A percentile compares a stretch with the other conserved stretches of the same genome.
phyloP scores from a whole-genome alignment of 495 filamentous ascomycete species.

The Neurospora discreta region DNA sequence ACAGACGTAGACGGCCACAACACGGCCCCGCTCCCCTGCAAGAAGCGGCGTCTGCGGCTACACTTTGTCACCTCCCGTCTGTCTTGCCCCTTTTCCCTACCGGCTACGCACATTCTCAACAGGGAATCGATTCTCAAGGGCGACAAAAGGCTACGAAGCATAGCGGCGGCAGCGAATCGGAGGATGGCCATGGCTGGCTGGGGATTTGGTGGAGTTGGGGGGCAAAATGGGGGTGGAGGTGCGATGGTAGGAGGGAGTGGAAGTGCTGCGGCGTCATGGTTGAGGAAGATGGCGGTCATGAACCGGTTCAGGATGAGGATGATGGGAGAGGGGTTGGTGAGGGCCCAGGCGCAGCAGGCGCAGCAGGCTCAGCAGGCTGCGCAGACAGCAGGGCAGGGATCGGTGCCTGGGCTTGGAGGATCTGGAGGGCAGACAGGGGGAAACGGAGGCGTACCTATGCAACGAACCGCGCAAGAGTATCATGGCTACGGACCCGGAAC shows the following conservation, averaged over 20 bases:
- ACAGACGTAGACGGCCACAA: conserved; percentile 53
- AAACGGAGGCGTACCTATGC: not conserved
- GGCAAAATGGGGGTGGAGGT: not conserved
- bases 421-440: not conserved
- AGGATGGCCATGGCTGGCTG: conserved; percentile 7
- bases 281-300: conserved; percentile 21
- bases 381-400: not conserved
- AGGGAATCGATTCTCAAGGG: conserved; percentile 32
- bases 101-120: conserved; percentile 56
- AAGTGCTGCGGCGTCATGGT: conserved; percentile 9
- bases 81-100: conserved; percentile 54
- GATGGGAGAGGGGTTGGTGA: not conserved
- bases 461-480: not conserved
- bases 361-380: not conserved
- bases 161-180: not conserved
- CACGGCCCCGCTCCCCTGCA: conserved; percentile 39
- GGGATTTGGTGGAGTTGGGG: conserved; percentile 26
- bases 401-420: too few relatives aligned
- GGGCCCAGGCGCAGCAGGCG: not conserved
- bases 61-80: conserved; percentile 58
- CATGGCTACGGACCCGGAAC: not conserved
- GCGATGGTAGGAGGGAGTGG: not conserved
- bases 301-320: conserved; percentile 20
- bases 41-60: conserved; percentile 56
- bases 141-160: conserved; percentile 38